Evolutionary conservation across 345 rosid species (phyloP), one percentile per base, ranked within the genome.

Genomic region (Orychophragmus violaceus): DNA sequence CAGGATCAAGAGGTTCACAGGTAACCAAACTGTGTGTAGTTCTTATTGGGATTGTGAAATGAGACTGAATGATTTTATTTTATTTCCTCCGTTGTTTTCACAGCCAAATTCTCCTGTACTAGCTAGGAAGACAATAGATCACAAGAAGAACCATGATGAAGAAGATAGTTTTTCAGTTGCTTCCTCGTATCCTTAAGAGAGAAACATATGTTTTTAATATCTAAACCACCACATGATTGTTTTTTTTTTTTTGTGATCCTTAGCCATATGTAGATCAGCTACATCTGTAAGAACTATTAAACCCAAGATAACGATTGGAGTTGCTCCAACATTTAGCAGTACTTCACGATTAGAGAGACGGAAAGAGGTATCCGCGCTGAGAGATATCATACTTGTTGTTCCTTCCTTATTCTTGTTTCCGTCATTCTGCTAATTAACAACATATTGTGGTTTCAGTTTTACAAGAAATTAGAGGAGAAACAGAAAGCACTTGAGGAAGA

Each of bases 101-200:
- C 84, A 90, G 97, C 71, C 78, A 22, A 78, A 45, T 72, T 80
- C 93, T 14, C 90, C 93, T 42, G 9, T 44, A 59, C 79, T 76
- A 42, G 63, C 82, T 69, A 85, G 79, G 81, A 88, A 73, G 84
- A 66, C 74, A 6, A 56, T 59, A 14, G 77, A 80, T 52, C 57
- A 71, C 45, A 82, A 62, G 83, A 85, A 87, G 80, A 82, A 78
- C 50, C 79, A 30, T 39, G 96, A 87, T 53, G 99, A 90, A 1
- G 99, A 87, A 37, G 99, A 94, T 78, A 80, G 63, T 76, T 85
- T 82, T 76, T 94, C 97, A 5, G 64, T 89, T 13, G 72, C 88
- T 71, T 94, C 99, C 74, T 88, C 97, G 93, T 94, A 94, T 94
- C 99, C 96, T 90, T 16, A 21, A 22, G 16, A 25, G 8, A 11